A percentile compares a stretch with the other conserved stretches of the same genome.
Evolutionary conservation across 257 asterid species (phyloP).

Genomic region (Plantago ovata): DNA sequence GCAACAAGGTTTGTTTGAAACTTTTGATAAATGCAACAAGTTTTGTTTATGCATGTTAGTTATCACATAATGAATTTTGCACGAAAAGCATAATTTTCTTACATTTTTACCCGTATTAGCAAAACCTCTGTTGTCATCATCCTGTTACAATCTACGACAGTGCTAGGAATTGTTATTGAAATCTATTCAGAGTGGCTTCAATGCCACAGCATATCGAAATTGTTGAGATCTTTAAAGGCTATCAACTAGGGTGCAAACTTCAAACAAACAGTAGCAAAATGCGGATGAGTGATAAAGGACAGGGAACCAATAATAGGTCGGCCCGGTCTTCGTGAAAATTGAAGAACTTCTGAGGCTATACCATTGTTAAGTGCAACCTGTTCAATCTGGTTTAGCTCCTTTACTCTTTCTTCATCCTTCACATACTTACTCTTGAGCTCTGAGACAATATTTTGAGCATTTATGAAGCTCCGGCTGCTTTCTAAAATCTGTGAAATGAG

Average conservation of each 20-base stretch:
- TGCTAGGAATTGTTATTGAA: no score
- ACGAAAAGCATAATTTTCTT: no score
- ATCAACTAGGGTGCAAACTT: slow-evolving; percentile 14
- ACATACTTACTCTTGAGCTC: slow-evolving; percentile 58
- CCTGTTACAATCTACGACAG: no score
- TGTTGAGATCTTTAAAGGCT: not conserved
- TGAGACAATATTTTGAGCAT: slow-evolving; percentile 73
- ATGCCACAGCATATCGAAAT: not conserved
- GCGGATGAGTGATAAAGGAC: slow-evolving; percentile 77
- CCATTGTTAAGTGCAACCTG: slow-evolving; percentile 86
- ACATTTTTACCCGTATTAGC: no score
- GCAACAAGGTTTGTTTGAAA: no score
- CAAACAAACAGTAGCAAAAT: slow-evolving; percentile 78
- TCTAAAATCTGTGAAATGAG: slow-evolving; percentile 37
- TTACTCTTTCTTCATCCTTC: slow-evolving; percentile 51
- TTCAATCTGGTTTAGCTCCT: slow-evolving; percentile 67
- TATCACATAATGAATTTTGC: no score
- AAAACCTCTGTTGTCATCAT: no score
- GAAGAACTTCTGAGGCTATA: slow-evolving; percentile 62
- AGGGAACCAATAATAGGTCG: slow-evolving; percentile 69
- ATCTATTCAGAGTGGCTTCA: no score
- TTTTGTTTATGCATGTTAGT: no score
- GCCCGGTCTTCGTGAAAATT: slow-evolving; percentile 66
- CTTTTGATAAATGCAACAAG: no score
- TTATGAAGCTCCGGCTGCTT: slow-evolving; percentile 61